Evolutionary conservation across 495 filamentous ascomycete species (phyloP).

Genomic region (Xylaria acuta): DNA sequence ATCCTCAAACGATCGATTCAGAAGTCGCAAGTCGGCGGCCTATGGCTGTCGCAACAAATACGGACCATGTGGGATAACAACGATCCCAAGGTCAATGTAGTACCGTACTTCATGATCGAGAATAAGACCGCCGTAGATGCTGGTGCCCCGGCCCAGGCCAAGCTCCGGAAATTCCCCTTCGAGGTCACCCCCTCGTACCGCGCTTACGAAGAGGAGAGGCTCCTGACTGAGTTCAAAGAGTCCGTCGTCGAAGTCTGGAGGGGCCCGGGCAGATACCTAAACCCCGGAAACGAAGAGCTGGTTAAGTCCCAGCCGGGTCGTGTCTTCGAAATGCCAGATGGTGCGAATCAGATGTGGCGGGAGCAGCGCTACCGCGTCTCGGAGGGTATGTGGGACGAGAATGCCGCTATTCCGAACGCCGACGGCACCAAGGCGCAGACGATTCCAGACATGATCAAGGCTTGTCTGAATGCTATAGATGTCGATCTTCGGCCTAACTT

Average conservation of each 20-base stretch:
- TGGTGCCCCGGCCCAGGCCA: conserved; percentile 71
- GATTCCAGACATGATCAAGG: conserved; percentile 78
- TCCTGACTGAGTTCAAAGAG: conserved; percentile 96
- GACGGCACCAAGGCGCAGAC: conserved; percentile 67
- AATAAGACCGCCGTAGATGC: conserved; percentile 90
- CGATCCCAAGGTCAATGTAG: conserved; percentile 79
- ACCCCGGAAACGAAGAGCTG: conserved; percentile 69
- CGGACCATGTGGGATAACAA: conserved; percentile 75
- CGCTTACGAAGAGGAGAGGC: conserved; percentile 85
- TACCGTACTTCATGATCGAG: conserved; percentile 85
- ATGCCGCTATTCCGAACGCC: conserved; percentile 59
- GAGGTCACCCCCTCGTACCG: conserved; percentile 76
- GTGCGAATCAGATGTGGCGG: conserved; percentile 91
- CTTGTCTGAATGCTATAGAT: conserved; percentile 78
- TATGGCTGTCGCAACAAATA: conserved; percentile 88
- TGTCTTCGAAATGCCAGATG: conserved; percentile 96
- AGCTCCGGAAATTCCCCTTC: conserved; percentile 64
- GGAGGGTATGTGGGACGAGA: conserved; percentile 88
- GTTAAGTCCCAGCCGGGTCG: conserved; percentile 69
- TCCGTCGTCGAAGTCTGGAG: conserved; percentile 92
- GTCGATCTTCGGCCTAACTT: conserved; percentile 85
- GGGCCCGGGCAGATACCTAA: conserved; percentile 73
- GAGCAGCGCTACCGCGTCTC: conserved; percentile 81
- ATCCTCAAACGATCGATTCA: conserved; percentile 88
- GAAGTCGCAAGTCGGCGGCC: conserved; percentile 81